phyloP scores from a whole-genome alignment of 2,329 filamentous ascomycete genomes.

The Orbilia oligospora region DNA sequence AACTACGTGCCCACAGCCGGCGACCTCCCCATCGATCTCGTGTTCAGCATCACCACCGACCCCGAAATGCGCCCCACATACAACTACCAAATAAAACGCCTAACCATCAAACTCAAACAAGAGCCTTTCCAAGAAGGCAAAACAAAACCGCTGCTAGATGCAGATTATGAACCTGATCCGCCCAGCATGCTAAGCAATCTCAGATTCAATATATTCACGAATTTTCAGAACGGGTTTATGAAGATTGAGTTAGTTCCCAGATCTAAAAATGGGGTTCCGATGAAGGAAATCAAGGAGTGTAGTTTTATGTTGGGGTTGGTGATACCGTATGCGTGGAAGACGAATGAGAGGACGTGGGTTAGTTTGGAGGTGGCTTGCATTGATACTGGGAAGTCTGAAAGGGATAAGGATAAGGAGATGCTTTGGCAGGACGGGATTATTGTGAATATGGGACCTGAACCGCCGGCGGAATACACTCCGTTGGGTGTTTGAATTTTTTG shows the following conservation, averaged over 20 bases:
- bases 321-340: background rate
- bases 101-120: slow-evolving; percentile 10
- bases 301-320: slow-evolving; percentile 18
- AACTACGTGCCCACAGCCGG: slow-evolving; percentile 9
- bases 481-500: slow-evolving; percentile 10
- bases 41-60: slow-evolving; percentile 14
- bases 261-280: slow-evolving; percentile 4
- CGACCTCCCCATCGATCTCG: slow-evolving; percentile 8
- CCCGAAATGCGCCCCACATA: slow-evolving; percentile 2
- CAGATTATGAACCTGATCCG: slow-evolving; percentile 13
- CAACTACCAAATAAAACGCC: slow-evolving; percentile 5
- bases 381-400: background rate
- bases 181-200: slow-evolving; percentile 13
- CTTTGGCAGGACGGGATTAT: slow-evolving; percentile 8
- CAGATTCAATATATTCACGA: slow-evolving; percentile 21
- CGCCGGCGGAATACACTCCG: slow-evolving; percentile 8
- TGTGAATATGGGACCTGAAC: slow-evolving; percentile 11
- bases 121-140: slow-evolving; percentile 13
- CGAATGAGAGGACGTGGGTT: slow-evolving; percentile 12
- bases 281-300: background rate
- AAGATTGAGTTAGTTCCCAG: slow-evolving; percentile 18
- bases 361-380: slow-evolving; percentile 5
- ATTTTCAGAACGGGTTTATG: background rate
- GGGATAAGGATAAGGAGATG: background rate
- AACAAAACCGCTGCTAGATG: slow-evolving; percentile 6